phyloP scores from a whole-genome alignment of 1,139 yeast species.

The Zygotorulaspora mrakii region DNA sequence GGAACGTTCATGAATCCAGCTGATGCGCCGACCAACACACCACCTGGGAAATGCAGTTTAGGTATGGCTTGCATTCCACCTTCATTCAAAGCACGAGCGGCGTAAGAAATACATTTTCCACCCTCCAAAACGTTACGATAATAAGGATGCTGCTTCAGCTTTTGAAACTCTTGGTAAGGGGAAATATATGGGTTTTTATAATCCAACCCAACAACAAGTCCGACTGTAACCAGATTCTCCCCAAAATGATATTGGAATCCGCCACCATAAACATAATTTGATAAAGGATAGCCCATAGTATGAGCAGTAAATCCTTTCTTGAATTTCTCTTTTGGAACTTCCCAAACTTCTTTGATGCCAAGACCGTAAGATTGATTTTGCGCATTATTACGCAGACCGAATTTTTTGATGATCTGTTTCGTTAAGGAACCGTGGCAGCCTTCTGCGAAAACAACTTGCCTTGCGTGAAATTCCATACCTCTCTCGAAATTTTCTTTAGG shows the following conservation, averaged over 20 bases:
- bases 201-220: conserved; percentile 87
- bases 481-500: conserved; percentile 83
- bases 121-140: conserved; percentile 73
- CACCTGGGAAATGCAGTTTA: conserved; percentile 87
- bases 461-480: conserved; percentile 94
- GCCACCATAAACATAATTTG: conserved; percentile 79
- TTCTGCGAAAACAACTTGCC: conserved; percentile 84
- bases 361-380: conserved; percentile 90
- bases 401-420: conserved; percentile 69
- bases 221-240: conserved; percentile 83
- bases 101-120: conserved; percentile 90
- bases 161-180: conserved; percentile 94
- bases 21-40: conserved; percentile 86
- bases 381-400: conserved; percentile 57
- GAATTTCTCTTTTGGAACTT: conserved; percentile 81
- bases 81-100: conserved; percentile 92
- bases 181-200: conserved; percentile 90
- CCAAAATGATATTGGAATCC: conserved; percentile 97
- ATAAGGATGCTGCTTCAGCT: conserved; percentile 86
- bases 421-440: conserved; percentile 96
- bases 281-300: conserved; percentile 83
- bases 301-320: conserved; percentile 81
- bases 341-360: conserved; percentile 97
- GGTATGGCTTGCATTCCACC: conserved; percentile 95
- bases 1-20: conserved; percentile 98